phyloP scores from a whole-genome alignment of 2,329 filamentous ascomycete genomes.

The Cryphonectria japonica region DNA sequence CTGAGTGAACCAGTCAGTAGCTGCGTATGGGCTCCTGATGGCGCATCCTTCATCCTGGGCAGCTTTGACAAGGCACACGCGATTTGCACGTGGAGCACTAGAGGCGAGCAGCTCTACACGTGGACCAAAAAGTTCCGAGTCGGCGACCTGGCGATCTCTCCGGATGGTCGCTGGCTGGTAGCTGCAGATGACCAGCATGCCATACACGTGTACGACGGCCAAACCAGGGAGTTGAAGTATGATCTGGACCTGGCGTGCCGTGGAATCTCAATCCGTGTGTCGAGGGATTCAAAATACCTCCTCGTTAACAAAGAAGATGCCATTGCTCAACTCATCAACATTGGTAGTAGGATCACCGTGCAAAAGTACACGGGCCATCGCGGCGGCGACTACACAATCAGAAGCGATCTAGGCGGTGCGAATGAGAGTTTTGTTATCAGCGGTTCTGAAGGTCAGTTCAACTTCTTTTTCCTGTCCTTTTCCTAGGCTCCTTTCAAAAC shows the following conservation, averaged over 20 bases:
- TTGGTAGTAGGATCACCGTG: conserved; percentile 71
- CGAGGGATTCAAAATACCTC: conserved; percentile 76
- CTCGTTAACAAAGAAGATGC: conserved; percentile 82
- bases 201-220: conserved; percentile 81
- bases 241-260: conserved; percentile 69
- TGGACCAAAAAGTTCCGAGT: conserved; percentile 76
- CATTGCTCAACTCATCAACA: conserved; percentile 77
- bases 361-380: conserved; percentile 76
- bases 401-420: conserved; percentile 84
- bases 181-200: conserved; percentile 72
- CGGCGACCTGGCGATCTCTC: conserved; percentile 82
- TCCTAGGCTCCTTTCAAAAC: background rate
- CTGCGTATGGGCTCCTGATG: conserved; percentile 86
- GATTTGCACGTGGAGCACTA: conserved; percentile 71
- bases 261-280: conserved; percentile 80
- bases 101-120: conserved; percentile 63
- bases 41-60: conserved; percentile 76
- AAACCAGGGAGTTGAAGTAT: conserved; percentile 74
- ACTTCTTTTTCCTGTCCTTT: background rate
- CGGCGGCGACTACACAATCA: conserved; percentile 78
- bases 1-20: conserved; percentile 86
- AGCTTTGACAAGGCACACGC: conserved; percentile 70
- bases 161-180: conserved; percentile 78
- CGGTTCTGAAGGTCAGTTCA: conserved; percentile 78
- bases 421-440: conserved; percentile 90